Conservation (phyloP, 2,329 filamentous ascomycete species). For the Cephalotrichum gorgonifer region DNA sequence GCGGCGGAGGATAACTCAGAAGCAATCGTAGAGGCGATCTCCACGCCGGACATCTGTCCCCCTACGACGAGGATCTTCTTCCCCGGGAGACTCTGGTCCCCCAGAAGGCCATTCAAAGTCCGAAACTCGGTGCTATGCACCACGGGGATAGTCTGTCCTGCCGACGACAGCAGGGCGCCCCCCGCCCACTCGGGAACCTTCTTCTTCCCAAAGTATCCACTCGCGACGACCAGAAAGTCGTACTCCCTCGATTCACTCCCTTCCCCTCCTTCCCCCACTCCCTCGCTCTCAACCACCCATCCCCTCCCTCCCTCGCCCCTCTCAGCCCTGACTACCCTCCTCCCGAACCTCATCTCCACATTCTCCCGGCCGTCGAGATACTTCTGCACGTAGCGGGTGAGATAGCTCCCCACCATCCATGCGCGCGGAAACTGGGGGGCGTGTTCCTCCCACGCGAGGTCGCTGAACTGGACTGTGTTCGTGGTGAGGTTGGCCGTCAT, state of each 20-base stretch:
- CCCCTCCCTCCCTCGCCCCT: slow-evolving; percentile 26
- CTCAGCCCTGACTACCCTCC: slow-evolving; percentile 30
- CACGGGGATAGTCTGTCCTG: slow-evolving; percentile 32
- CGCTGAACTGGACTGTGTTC: slow-evolving; percentile 64
- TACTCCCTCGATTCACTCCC: slow-evolving; percentile 37
- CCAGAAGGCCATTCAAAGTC: slow-evolving; percentile 37
- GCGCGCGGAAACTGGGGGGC: slow-evolving; percentile 61
- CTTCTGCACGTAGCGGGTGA: slow-evolving; percentile 50
- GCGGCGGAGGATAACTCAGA: slow-evolving; percentile 56
- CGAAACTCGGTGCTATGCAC: slow-evolving; percentile 62
- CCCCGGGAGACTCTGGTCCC: slow-evolving; percentile 20
- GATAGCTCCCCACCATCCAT: slow-evolving; percentile 66
- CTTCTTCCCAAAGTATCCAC: slow-evolving; percentile 63
- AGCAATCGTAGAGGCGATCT: slow-evolving; percentile 64
- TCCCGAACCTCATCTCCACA: slow-evolving; percentile 38
- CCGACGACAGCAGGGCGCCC: slow-evolving; percentile 15
- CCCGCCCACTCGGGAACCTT: not conserved
- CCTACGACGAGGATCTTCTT: slow-evolving; percentile 65
- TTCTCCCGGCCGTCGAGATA: slow-evolving; percentile 37
- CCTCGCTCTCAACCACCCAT: slow-evolving; percentile 23
- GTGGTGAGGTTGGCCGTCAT: slow-evolving; percentile 67
- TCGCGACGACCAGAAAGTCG: slow-evolving; percentile 62
- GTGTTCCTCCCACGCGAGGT: slow-evolving; percentile 56
- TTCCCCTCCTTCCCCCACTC: slow-evolving; percentile 20
- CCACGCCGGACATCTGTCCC: slow-evolving; percentile 73